Evolutionary conservation across 305 asterid species (phyloP).

Genomic region (Ilex paraguariensis): DNA sequence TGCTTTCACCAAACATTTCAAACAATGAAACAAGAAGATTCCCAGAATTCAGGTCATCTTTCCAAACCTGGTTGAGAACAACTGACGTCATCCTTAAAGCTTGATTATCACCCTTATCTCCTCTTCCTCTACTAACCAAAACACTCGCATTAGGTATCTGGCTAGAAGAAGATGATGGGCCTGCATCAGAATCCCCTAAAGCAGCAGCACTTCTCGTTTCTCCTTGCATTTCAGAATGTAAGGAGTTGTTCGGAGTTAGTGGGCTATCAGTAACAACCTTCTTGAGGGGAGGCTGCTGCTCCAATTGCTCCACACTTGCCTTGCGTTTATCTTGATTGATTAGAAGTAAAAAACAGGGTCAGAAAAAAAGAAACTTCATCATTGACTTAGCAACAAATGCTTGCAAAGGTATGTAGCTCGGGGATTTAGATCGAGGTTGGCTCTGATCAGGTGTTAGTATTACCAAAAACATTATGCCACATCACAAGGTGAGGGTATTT

Average conservation of each 20-base stretch:
- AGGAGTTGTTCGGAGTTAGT: slow-evolving; percentile 34
- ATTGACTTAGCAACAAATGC: background rate
- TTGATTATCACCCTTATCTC: slow-evolving; percentile 27
- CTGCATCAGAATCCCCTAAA: slow-evolving; percentile 24
- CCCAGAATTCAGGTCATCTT: slow-evolving; percentile 45
- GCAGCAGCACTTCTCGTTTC: slow-evolving; percentile 22
- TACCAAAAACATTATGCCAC: background rate
- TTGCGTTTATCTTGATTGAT: slow-evolving; percentile 60
- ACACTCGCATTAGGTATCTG: slow-evolving; percentile 33
- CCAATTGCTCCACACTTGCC: slow-evolving; percentile 58
- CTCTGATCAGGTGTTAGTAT: background rate
- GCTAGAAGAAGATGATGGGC: slow-evolving; percentile 30
- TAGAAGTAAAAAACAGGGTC: background rate
- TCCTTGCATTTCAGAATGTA: slow-evolving; percentile 40
- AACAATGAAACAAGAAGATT: slow-evolving; percentile 43
- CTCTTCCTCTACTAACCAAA: slow-evolving; percentile 40
- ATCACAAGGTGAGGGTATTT: too few species aligned
- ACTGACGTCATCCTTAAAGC: slow-evolving; percentile 28
- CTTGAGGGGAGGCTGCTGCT: slow-evolving; percentile 76
- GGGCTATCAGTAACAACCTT: slow-evolving; percentile 56
- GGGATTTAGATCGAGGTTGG: background rate
- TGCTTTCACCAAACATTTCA: slow-evolving; percentile 86
- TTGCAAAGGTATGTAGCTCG: background rate
- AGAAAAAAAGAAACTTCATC: background rate
- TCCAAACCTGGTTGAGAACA: slow-evolving; percentile 57